Conservation (phyloP, 169 alveolate genomes). For the Plasmodium reichenowi region DNA sequence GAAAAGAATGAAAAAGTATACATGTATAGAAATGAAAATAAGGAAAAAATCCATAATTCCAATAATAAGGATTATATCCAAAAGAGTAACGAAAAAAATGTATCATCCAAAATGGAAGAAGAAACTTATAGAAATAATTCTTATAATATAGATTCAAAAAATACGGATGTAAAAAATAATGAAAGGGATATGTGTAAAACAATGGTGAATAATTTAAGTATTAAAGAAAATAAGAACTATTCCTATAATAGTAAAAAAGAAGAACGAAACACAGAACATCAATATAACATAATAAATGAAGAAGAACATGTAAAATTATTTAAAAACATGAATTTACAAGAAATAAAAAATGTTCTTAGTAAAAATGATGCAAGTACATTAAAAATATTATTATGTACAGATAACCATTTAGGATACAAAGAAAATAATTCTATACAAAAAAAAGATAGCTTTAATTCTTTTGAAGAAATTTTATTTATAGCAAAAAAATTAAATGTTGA, state of each 20-base stretch:
- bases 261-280: slow-evolving; percentile 2
- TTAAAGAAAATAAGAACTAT: neutral
- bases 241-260: neutral
- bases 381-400: slow-evolving; percentile 94
- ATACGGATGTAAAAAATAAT: no score
- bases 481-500: slow-evolving; percentile 92
- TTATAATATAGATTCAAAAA: no score
- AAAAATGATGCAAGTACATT: slow-evolving; percentile 80
- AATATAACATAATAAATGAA: slow-evolving; percentile 15
- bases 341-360: neutral
- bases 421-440: slow-evolving; percentile 91
- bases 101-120: no score
- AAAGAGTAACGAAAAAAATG: no score
- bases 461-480: slow-evolving; percentile 94
- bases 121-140: no score
- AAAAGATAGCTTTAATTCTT: slow-evolving; percentile 93
- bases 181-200: neutral
- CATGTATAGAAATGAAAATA: no score
- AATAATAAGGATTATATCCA: no score
- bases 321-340: slow-evolving; percentile 2
- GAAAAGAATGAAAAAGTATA: no score
- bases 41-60: no score
- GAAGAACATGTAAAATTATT: neutral
- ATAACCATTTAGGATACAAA: slow-evolving; percentile 96
- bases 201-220: neutral